Base-by-base conservation (phyloP, 345 rosid genomes). In the Hibiscus syriacus region DNA sequence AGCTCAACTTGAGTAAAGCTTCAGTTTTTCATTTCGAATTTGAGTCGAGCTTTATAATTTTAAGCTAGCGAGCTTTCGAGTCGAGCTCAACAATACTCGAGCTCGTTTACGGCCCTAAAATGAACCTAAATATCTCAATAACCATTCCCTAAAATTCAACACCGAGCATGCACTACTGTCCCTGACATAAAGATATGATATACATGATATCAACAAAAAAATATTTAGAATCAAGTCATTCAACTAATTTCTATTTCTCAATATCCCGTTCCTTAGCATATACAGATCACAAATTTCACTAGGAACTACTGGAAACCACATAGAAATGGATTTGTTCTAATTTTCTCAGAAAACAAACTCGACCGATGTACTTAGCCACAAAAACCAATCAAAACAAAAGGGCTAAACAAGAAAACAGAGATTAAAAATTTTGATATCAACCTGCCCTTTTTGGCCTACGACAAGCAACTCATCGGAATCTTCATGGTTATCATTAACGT, bases 391-490 rank as follows among this genome's bases (percentile, higher is more conserved):
- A 17, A 6, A 19, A 50, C 13, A 19, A 50, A 50, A 50, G 55
- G 41, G 19, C 19, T 20, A 50, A 50, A 50, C 55, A 50, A 27
- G 12, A 17, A 52, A 27, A 34, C 3, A 34, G 4, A 29, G 30
- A 54, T 1, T 54, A 25, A 50, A 38, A 64, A 22, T 6, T n/a
- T n/a, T 50, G 20, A 50, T 6, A 52, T 60, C n/a, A 16, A 82
- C 86, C 86, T 80, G 77, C 14, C 84, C 85, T 70, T 77, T 82
- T 32, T 82, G 80, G 26, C 84, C 79, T 56, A 84, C 81, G 30
- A 84, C 55, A 23, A 76, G 76, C 77, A 85, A 68, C 43, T 85
- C 92, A 68, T 83, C 88, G 12, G 74, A 78, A 16, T 62, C 83
- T 11, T 22, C 59, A 1, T 22, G 70, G 1, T 56, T 5, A 48